Conservation (phyloP, 78 protist species). For the Chrysochromulina tobinii region DNA sequence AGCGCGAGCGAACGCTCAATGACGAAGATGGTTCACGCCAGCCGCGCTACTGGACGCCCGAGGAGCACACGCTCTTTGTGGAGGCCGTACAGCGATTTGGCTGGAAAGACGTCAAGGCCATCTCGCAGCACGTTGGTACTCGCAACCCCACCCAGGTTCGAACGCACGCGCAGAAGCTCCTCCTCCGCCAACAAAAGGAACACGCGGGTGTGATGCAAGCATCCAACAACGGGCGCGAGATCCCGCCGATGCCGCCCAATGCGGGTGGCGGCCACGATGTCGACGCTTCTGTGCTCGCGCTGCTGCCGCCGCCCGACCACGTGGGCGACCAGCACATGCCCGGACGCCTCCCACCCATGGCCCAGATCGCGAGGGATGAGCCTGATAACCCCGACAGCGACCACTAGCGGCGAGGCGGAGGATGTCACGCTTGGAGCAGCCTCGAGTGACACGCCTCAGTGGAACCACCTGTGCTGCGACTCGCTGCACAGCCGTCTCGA, state of each 20-base stretch:
- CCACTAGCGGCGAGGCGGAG: too few species aligned
- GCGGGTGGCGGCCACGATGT: background rate
- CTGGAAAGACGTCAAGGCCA: conserved; percentile 34
- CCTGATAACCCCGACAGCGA: too few species aligned
- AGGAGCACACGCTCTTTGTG: conserved; percentile 35
- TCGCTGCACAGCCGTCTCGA: too few species aligned
- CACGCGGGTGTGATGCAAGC: too few species aligned
- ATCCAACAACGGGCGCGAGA: background rate
- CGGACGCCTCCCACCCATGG: too few species aligned
- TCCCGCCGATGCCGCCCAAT: background rate
- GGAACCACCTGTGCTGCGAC: too few species aligned
- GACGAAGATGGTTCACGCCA: background rate
- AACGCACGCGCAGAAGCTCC: conserved; percentile 38
- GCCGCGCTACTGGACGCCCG: conserved; percentile 3
- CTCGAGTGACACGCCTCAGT: too few species aligned
- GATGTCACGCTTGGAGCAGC: too few species aligned
- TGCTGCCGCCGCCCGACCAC: too few species aligned
- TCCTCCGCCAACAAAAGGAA: background rate
- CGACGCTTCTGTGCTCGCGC: too few species aligned
- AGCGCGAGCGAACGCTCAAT: background rate
- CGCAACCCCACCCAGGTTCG: conserved; percentile 44
- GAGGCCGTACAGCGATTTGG: background rate
- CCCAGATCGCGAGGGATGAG: too few species aligned
- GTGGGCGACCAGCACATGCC: too few species aligned
- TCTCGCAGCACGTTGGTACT: conserved; percentile 27